Conservation (phyloP, 176 grass and related monocot genomes). For the Olyra latifolia region DNA sequence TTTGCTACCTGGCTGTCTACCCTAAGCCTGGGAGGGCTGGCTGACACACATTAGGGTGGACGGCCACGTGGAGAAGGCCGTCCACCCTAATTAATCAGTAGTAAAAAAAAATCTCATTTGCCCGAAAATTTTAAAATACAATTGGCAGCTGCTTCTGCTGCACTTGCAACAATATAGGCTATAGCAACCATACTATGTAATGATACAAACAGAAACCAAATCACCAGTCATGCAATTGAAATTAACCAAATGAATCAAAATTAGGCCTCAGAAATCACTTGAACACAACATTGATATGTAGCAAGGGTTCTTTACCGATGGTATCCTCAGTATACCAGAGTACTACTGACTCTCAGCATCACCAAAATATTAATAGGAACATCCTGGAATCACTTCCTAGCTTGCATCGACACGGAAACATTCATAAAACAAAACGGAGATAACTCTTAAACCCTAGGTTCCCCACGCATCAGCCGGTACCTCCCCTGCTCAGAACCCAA, state of each 20-base stretch:
- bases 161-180: too few species aligned
- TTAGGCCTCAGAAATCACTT: background rate
- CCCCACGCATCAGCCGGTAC: slow-evolving; percentile 4
- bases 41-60: too few species aligned
- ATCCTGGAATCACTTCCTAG: slow-evolving; percentile 49
- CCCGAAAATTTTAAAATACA: too few species aligned
- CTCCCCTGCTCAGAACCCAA: slow-evolving; percentile 67
- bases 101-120: too few species aligned
- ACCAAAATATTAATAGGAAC: slow-evolving; percentile 35
- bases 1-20: too few species aligned
- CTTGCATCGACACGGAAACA: slow-evolving; percentile 40
- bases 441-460: slow-evolving; percentile 36
- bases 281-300: background rate
- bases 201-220: too few species aligned
- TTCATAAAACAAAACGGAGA: slow-evolving; percentile 36
- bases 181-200: too few species aligned
- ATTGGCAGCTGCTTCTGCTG: too few species aligned
- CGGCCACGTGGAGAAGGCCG: too few species aligned
- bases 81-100: too few species aligned
- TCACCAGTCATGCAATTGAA: background rate
- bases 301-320: slow-evolving; percentile 30
- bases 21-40: too few species aligned
- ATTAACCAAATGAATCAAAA: background rate
- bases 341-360: slow-evolving; percentile 15
- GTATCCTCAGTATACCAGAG: slow-evolving; percentile 34